Base-by-base conservation (phyloP, 495 filamentous ascomycete species). In the Tuber aestivum region DNA sequence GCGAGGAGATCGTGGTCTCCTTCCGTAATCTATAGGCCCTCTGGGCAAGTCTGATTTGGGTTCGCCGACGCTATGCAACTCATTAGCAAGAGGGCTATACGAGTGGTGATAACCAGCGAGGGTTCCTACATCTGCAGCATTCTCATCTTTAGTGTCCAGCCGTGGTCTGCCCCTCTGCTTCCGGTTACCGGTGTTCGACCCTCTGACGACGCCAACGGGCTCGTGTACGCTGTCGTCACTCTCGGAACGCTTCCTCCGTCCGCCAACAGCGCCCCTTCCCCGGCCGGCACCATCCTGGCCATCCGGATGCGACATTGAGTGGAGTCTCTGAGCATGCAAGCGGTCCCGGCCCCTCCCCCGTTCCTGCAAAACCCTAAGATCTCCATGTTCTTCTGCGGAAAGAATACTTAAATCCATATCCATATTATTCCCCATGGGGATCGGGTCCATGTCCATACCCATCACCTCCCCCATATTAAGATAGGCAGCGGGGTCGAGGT, bases 31-130 rank as follows among this genome's bases (percentile, higher is more conserved):
- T 90, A 80, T 97, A 96, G 2, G 93, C 93, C 44, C 93, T 87
- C 81, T 97, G 93, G 16, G 93, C 93, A 74, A 95, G 87, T 50
- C 93, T 90, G 73, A 95, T 94, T 84, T 97, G 93, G n/a, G 91
- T 94, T 71, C 93, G 88, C 45, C 93, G 90, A 70, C 92, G 89
- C 92, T 97, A 80, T 40, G 10, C 14, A 65, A 32, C 10, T 65
- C 12, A 73, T 76, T 79, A 82, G 74, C 69, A 73, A n/a, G n/a
- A 76, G 10, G 14, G 20, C 38, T 16, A 27, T 27, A 35, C 42
- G 72, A 40, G 72, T 5, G 42, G 16, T 72, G 35, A 35, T 38
- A 40, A 41, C 35, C 35, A 41, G 71, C 7, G 42, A 6, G n/a
- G 50, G 12, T 42, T 76, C 83, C 74, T 79, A 85, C 84, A 68